Conservation (phyloP, 2,329 filamentous ascomycete species). For the Venturia aucupariae region DNA sequence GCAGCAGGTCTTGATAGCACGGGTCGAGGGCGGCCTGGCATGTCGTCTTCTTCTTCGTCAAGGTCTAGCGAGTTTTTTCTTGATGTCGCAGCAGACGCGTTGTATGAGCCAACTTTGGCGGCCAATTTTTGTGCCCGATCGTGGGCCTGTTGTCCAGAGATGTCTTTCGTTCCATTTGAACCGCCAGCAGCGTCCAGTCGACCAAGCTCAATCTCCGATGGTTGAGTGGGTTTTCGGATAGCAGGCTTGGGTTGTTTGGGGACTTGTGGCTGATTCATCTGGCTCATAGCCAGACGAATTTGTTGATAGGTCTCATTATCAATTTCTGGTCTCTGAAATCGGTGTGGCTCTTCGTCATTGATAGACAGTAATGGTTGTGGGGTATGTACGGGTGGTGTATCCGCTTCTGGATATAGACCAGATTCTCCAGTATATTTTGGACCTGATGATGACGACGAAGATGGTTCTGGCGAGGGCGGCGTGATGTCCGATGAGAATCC, state of each 20-base stretch:
- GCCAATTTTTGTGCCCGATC: conserved; percentile 11
- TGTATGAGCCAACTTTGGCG: conserved; percentile 10
- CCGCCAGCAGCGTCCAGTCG: neutral
- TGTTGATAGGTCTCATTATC: neutral
- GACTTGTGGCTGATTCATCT: neutral
- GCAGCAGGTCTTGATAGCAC: neutral
- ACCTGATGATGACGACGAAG: neutral
- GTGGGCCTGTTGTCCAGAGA: conserved; percentile 10
- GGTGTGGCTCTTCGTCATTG: neutral
- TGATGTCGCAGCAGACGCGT: conserved; percentile 9
- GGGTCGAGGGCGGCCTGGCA: neutral
- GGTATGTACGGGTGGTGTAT: neutral
- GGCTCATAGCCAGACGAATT: neutral
- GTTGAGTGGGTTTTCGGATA: neutral
- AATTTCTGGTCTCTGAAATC: neutral
- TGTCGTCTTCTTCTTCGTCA: neutral
- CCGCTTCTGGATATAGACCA: neutral
- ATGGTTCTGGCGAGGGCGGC: conserved; percentile 3
- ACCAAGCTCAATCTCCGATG: conserved; percentile 9
- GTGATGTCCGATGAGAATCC: conserved; percentile 13
- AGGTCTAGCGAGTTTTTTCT: conserved; percentile 2
- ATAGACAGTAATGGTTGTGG: neutral
- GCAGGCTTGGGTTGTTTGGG: conserved; percentile 10
- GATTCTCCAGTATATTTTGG: conserved; percentile 6
- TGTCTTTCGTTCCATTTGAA: neutral